phyloP scores from a whole-genome alignment of 2,329 filamentous ascomycete genomes.

The Apiospora arundinis region DNA sequence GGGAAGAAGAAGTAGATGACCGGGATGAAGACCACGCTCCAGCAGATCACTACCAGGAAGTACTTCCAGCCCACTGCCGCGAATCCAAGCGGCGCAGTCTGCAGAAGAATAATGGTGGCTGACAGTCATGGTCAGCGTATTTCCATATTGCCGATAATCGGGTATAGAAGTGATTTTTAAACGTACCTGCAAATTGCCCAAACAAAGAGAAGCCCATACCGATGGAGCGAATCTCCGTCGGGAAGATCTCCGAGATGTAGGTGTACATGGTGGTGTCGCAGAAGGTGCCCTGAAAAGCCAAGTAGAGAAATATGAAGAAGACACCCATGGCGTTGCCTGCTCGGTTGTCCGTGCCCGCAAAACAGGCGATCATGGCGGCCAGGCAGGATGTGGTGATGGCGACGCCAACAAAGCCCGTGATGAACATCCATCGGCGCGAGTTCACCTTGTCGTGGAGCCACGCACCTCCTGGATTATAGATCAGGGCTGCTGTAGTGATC shows the following conservation, averaged over 20 bases:
- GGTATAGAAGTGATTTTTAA: neutral
- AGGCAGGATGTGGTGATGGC: slow-evolving; percentile 43
- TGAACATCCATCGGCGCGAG: slow-evolving; percentile 52
- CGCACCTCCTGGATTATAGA: slow-evolving; percentile 54
- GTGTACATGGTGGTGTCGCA: slow-evolving; percentile 49
- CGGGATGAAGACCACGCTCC: slow-evolving; percentile 49
- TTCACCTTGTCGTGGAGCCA: slow-evolving; percentile 55
- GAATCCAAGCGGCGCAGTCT: slow-evolving; percentile 52
- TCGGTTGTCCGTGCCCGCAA: slow-evolving; percentile 43
- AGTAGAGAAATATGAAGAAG: slow-evolving; percentile 53
- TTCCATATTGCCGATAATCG: neutral
- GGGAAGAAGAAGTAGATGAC: slow-evolving; percentile 50
- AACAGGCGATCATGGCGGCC: slow-evolving; percentile 45
- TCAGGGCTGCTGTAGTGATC: slow-evolving; percentile 54
- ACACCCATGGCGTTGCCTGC: slow-evolving; percentile 48
- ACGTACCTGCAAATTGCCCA: slow-evolving; percentile 49
- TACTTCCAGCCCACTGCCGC: slow-evolving; percentile 55
- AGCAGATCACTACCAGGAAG: slow-evolving; percentile 54
- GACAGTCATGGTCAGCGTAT: neutral
- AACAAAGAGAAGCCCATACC: slow-evolving; percentile 59
- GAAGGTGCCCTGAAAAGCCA: slow-evolving; percentile 54
- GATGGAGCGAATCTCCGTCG: slow-evolving; percentile 56
- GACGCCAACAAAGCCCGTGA: slow-evolving; percentile 48
- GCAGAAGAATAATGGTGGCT: slow-evolving; percentile 53
- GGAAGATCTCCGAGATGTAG: slow-evolving; percentile 47